Base-by-base conservation (phyloP, 129 eudicot genomes). In the Helianthus tuberosus region DNA sequence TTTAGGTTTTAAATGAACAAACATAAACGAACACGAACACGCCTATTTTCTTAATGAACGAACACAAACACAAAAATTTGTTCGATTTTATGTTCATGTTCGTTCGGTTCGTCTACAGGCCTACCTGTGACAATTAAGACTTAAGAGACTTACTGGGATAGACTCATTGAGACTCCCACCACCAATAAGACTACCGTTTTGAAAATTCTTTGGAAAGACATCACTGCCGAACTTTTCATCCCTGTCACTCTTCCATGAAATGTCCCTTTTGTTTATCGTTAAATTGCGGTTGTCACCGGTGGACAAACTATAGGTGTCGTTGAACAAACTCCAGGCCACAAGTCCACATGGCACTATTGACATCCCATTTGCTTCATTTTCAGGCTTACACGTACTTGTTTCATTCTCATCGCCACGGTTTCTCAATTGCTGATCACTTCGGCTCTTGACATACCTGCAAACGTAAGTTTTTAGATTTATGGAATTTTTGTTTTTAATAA, bases 341-440 rank as follows among this genome's bases (percentile, higher is more conserved):
- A 94, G 97, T 17, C 99, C 99, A 77, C 99, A 94, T n/a, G 99
- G 99, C 74, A 94, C 99, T 77, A 94, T 91, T 2, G 97, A 72
- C 71, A 6, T 63, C 39, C 91, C 93, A 76, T 89, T 76, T 15
- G 77, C 58, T 3, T 41, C 69, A 78, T 86, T 54, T 78, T 94
- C 99, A 49, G 99, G 99, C 55, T 83, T 76, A 76, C 99, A 94
- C 3, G 73, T 7, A 76, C 85, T 78, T 36, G 81, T 84, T 14
- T 83, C 89, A 66, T 72, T 60, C 75, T 74, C 91, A 74, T 80
- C 76, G 17, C 79, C 76, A 27, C 72, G 79, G 57, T 67, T 73
- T 81, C 86, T 88, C 78, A 94, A 71, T 79, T 94, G 99, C 69
- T 69, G 64, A 78, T 94, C 99, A 77, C 94, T 94, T 54, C 99